Conservation (phyloP, 495 filamentous ascomycete species). For the Immersiella caudata region DNA sequence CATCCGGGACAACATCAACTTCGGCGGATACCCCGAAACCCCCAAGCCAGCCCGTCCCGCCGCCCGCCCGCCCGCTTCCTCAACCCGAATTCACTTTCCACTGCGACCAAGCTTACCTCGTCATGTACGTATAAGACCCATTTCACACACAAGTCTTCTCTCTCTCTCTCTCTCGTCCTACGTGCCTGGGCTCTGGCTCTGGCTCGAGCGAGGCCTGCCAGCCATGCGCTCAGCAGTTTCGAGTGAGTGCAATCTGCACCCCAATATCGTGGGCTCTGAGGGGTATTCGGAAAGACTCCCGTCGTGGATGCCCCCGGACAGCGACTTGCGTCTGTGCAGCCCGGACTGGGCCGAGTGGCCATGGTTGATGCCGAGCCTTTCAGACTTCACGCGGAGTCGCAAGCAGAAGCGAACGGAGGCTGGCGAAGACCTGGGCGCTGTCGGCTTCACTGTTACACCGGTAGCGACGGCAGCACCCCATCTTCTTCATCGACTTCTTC, state of each 20-base stretch:
- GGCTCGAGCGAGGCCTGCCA: not conserved
- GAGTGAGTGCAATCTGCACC: slow-evolving; percentile 21
- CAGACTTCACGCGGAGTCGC: not conserved
- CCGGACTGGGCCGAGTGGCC: slow-evolving; percentile 19
- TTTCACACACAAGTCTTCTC: slow-evolving; percentile 6
- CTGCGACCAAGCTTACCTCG: not conserved
- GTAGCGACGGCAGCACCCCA: not conserved
- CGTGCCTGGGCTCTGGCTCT: not conserved
- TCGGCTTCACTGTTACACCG: not conserved
- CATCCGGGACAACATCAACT: not conserved
- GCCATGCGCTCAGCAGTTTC: not conserved
- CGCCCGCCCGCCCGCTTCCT: not conserved
- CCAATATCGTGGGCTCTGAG: slow-evolving; percentile 19
- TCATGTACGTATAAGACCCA: not conserved
- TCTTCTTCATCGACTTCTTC: slow-evolving; percentile 1
- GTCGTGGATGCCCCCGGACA: slow-evolving; percentile 2
- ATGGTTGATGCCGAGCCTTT: slow-evolving; percentile 1
- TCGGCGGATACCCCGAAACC: not conserved
- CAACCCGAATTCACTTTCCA: not conserved
- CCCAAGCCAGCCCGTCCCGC: not conserved
- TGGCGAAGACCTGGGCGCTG: not conserved
- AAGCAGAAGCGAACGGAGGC: not conserved
- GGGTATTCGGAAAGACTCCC: slow-evolving; percentile 16
- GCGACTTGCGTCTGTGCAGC: slow-evolving; percentile 18
- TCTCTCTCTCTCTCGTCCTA: not conserved